Evolutionary conservation across 768 basidiomycete species (phyloP).

Genomic region (Podaxis sp.): DNA sequence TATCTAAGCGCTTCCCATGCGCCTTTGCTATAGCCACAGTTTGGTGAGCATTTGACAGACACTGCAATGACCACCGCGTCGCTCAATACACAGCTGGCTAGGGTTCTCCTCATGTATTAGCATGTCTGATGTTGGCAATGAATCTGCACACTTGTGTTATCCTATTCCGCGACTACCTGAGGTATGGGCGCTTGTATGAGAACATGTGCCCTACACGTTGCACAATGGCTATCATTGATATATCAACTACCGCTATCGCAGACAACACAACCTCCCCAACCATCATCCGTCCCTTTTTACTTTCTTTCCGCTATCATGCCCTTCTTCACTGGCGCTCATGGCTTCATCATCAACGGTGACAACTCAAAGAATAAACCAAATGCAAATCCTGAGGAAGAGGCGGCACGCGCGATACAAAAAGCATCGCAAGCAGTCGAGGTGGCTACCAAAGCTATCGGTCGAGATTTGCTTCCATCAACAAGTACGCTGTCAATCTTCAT

Average conservation of each 20-base stretch:
- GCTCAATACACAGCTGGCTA: neutral
- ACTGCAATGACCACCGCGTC: neutral
- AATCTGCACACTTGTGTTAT: neutral
- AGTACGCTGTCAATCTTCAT: neutral
- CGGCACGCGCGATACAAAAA: neutral
- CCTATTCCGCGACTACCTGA: neutral
- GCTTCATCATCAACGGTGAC: conserved; percentile 4
- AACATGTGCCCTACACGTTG: conserved; percentile 1
- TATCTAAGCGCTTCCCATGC: neutral
- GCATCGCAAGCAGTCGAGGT: neutral
- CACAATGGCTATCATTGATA: neutral
- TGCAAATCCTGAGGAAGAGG: neutral
- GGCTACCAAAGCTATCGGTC: neutral
- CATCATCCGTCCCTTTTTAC: neutral
- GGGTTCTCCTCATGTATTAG: neutral
- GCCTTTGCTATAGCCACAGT: neutral
- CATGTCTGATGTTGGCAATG: neutral
- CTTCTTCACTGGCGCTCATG: neutral
- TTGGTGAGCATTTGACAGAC: neutral
- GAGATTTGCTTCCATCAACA: neutral
- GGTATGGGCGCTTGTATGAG: neutral
- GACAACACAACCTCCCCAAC: neutral
- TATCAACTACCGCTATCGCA: neutral
- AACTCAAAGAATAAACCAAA: neutral
- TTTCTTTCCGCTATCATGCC: neutral